These are phyloP conservation scores for Populus deltoides DNA, from an alignment of 345 rosid species.

Conservation along the genomic window DNA sequence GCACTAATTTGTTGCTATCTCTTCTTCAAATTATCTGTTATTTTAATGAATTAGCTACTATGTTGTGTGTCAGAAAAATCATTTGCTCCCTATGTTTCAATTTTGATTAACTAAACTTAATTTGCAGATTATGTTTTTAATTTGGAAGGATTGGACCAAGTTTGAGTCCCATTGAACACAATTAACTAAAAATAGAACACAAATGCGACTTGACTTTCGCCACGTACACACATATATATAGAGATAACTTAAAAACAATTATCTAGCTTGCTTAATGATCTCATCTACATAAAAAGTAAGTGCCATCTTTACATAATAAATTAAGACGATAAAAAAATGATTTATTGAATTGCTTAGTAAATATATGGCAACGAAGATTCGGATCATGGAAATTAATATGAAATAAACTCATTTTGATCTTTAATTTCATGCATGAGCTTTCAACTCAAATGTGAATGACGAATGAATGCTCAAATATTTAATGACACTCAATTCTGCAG, in stretches of 20 bases:
- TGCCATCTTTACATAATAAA: background rate
- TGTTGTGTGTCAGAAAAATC: background rate
- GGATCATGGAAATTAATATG: background rate
- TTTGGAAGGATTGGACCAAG: background rate
- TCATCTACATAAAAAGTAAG: no score
- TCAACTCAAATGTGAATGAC: no score
- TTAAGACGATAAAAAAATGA: background rate
- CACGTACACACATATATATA: fast-evolving
- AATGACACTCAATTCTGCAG: no score
- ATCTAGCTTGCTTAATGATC: no score
- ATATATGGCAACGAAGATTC: background rate
- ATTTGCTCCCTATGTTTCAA: background rate
- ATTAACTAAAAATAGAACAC: background rate
- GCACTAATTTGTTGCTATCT: no score
- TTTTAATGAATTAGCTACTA: background rate
- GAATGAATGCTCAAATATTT: no score
- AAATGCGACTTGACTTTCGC: background rate
- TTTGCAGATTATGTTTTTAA: no score
- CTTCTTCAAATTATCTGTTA: no score
- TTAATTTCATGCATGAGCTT: no score
- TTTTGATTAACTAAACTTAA: background rate
- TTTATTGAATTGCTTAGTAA: background rate
- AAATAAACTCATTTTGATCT: no score
- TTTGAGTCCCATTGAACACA: background rate
- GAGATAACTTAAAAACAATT: no score